Percentiles rank a stretch among this genome's conserved stretches.
These are phyloP conservation scores for Fistulifera pelliculosa DNA, from an alignment of 108 stramenopile species.

Conservation along the genomic window DNA sequence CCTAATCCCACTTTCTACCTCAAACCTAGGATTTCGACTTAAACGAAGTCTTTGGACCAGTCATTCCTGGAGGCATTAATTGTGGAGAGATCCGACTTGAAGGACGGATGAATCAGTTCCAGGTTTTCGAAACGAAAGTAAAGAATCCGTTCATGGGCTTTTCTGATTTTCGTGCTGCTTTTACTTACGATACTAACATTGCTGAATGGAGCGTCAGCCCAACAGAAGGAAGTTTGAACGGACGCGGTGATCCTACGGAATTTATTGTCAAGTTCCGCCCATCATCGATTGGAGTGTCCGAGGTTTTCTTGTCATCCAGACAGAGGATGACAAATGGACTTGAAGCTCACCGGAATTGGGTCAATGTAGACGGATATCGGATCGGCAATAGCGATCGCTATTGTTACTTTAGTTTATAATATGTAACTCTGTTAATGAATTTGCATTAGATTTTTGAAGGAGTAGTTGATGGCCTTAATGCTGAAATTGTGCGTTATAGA, in stretches of 20 bases:
- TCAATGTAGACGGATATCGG: constrained; percentile 6
- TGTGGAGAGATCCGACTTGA: constrained; percentile 56
- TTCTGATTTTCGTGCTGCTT: constrained; percentile 81
- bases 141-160: constrained; percentile 80
- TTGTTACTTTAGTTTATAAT: no score
- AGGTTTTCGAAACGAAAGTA: constrained; percentile 38
- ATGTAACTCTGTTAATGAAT: no score
- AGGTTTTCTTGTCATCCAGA: constrained; percentile 76
- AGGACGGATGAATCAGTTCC: constrained; percentile 30
- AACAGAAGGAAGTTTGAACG: constrained; percentile 53
- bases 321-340: constrained; percentile 84
- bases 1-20: no score
- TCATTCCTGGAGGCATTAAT: constrained; percentile 34
- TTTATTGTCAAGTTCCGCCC: constrained; percentile 70
- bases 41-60: constrained; percentile 62
- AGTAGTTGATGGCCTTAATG: no score
- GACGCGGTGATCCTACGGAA: constrained; percentile 37
- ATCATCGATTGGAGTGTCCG: constrained; percentile 35
- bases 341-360: constrained; percentile 56
- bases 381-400: background rate
- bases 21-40: constrained; percentile 77
- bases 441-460: no score
- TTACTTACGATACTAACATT: constrained; percentile 44
- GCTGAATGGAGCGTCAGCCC: constrained; percentile 58
- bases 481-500: no score